These are phyloP conservation scores for Beauveria sp. DNA, from an alignment of 2,329 filamentous ascomycete species.

Conservation along the genomic window DNA sequence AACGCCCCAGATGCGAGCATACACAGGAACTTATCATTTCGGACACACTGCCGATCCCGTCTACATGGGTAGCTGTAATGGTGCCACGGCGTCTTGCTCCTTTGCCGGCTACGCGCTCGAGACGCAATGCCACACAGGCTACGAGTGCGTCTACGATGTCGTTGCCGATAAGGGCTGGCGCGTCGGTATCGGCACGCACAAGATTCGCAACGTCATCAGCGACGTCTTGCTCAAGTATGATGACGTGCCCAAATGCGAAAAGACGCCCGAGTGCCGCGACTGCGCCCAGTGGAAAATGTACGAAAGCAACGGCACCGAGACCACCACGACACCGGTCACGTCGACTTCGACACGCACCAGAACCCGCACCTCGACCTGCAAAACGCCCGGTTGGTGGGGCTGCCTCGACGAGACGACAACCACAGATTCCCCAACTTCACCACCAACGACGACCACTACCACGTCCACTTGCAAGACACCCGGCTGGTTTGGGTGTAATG, in stretches of 20 bases:
- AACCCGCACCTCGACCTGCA: conserved; percentile 78
- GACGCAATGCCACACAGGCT: conserved; percentile 82
- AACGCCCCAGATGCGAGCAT: conserved; percentile 60
- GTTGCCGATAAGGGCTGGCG: conserved; percentile 89
- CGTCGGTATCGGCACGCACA: conserved; percentile 83
- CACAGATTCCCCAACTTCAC: conserved; percentile 23
- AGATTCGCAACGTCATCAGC: conserved; percentile 79
- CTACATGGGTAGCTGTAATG: conserved; percentile 89
- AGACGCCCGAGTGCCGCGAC: conserved; percentile 75
- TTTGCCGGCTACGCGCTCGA: conserved; percentile 92
- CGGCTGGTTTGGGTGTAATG: too few relatives aligned
- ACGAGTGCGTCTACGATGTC: conserved; percentile 85
- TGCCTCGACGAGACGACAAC: conserved; percentile 61
- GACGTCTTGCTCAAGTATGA: conserved; percentile 84
- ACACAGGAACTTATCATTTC: conserved; percentile 81
- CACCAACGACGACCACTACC: conserved; percentile 23
- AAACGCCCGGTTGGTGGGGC: conserved; percentile 91
- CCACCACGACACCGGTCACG: conserved; percentile 46
- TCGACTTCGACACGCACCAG: conserved; percentile 47
- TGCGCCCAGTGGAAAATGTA: conserved; percentile 94
- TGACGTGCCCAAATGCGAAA: conserved; percentile 65
- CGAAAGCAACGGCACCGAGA: conserved; percentile 80
- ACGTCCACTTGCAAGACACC: too few relatives aligned
- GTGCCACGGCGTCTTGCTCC: conserved; percentile 79
- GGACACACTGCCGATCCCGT: conserved; percentile 94